Percentiles rank a stretch among this genome's conserved stretches.
phyloP scores from a whole-genome alignment of 495 filamentous ascomycete genomes.

The Penicillium pulvis region DNA sequence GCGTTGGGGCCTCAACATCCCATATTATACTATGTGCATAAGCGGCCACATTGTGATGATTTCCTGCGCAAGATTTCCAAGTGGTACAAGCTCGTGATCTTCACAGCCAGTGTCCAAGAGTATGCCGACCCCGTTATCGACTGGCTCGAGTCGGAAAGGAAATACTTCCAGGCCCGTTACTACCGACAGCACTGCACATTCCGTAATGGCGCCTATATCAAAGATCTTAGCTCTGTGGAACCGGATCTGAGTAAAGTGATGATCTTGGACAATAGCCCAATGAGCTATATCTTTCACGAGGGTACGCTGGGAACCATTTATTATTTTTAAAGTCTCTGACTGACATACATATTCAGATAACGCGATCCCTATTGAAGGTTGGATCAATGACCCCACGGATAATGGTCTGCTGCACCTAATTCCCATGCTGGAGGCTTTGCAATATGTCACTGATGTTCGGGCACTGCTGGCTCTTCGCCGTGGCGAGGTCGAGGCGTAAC shows the following conservation, averaged over 20 bases:
- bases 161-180: conserved; percentile 89
- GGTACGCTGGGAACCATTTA: conserved; percentile 51
- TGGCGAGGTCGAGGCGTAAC: conserved; percentile 65
- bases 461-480: conserved; percentile 84
- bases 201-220: conserved; percentile 94
- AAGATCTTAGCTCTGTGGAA: conserved; percentile 94
- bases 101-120: conserved; percentile 96
- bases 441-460: conserved; percentile 93
- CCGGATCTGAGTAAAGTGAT: conserved; percentile 95
- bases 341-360: conserved; percentile 29
- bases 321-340: not conserved
- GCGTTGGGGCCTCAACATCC: conserved; percentile 85
- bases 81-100: conserved; percentile 98
- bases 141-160: conserved; percentile 95
- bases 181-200: conserved; percentile 97
- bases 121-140: conserved; percentile 99
- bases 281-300: conserved; percentile 99
- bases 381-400: conserved; percentile 57
- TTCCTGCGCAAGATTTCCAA: conserved; percentile 92
- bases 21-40: conserved; percentile 98
- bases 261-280: conserved; percentile 97
- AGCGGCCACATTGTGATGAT: conserved; percentile 94
- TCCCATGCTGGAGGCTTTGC: conserved; percentile 90
- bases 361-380: conserved; percentile 40
- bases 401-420: conserved; percentile 91